These are phyloP conservation scores for Colletotrichum graminicola DNA, from an alignment of 2,329 filamentous ascomycete species.

Conservation along the genomic window DNA sequence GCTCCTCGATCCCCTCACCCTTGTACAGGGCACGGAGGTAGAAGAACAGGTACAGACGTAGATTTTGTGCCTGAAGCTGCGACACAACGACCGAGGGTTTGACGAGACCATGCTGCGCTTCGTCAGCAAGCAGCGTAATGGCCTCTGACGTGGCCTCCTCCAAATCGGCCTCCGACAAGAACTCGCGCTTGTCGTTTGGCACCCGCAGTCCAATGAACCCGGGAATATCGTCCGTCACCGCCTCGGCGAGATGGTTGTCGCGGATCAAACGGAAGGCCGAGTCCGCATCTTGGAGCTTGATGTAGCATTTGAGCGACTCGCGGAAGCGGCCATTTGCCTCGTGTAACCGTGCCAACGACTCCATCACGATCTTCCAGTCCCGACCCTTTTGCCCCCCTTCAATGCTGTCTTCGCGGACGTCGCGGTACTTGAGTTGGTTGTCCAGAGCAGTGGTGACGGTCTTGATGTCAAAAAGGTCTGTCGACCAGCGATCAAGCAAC, in stretches of 20 bases:
- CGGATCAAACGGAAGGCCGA: conserved; percentile 87
- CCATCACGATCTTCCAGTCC: conserved; percentile 92
- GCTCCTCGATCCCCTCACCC: conserved; percentile 73
- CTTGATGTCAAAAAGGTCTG: conserved; percentile 84
- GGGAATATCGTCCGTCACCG: conserved; percentile 89
- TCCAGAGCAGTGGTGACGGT: conserved; percentile 84
- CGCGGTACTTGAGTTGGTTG: conserved; percentile 81
- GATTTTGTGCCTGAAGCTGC: conserved; percentile 77
- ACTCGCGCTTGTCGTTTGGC: conserved; percentile 74
- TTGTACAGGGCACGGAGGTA: conserved; percentile 91
- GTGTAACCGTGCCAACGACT: conserved; percentile 85
- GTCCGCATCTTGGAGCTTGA: conserved; percentile 91
- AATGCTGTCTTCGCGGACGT: conserved; percentile 80
- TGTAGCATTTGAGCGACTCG: conserved; percentile 90
- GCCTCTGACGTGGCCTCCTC: conserved; percentile 86
- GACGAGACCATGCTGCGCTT: conserved; percentile 90
- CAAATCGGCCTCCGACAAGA: conserved; percentile 77
- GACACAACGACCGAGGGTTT: conserved; percentile 80
- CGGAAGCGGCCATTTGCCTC: conserved; percentile 83
- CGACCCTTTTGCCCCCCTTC: conserved; percentile 78
- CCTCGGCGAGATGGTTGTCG: conserved; percentile 90
- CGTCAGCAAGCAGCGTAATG: conserved; percentile 87
- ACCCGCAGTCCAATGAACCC: conserved; percentile 91
- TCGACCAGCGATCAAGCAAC: conserved; percentile 84
- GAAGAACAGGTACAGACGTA: conserved; percentile 87